Evolutionary conservation across 116 monocot genomes (phyloP), one percentile per base, ranked within the genome.

Genomic region (Iris pallida): DNA sequence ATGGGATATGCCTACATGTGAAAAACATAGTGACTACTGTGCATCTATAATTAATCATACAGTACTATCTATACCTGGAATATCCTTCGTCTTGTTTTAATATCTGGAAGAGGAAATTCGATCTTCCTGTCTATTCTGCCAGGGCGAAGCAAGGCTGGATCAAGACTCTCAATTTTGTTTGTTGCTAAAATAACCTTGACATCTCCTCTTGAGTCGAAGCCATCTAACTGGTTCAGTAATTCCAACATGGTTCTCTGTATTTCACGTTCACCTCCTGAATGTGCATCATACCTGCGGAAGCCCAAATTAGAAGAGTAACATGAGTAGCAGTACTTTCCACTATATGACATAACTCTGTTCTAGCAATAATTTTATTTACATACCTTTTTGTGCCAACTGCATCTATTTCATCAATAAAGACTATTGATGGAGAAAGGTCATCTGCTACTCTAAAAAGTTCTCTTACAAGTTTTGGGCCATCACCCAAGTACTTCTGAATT

Each of bases 371-470:
- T n/a, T 11, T 51, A 70, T 42, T 20, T 12, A 60, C 13, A 8
- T 71, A 72, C 88, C 84, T 84, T 51, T 84, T 88, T 15, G 85
- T 78, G 12, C 89, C 89, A 68, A 89, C 63, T 12, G 81, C 81
- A 73, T 88, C 88, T 16, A 95, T 95, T 73, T 95, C 95, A 86
- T 95, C 95, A 73, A 95, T 95, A 69, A 95, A 95, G 66, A 95
- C 95, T 57, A 95, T 94, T 42, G 94, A 94, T 49, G 94, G 94
- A 65, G 94, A 94, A 58, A 94, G 90, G 41, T 94, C 94, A 69
- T 94, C 94, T 42, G 94, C 94, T 2, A 94, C 94, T 57, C 94
- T 90, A 59, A 94, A 94, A 11, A 94, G 85, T 69, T 94, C 94
- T 63, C 94, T 88, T 5, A 94, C 94, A 55, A 94, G 75, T 79